These are phyloP conservation scores for Tylopilus felleus DNA, from an alignment of 768 basidiomycete species.

Conservation along the genomic window DNA sequence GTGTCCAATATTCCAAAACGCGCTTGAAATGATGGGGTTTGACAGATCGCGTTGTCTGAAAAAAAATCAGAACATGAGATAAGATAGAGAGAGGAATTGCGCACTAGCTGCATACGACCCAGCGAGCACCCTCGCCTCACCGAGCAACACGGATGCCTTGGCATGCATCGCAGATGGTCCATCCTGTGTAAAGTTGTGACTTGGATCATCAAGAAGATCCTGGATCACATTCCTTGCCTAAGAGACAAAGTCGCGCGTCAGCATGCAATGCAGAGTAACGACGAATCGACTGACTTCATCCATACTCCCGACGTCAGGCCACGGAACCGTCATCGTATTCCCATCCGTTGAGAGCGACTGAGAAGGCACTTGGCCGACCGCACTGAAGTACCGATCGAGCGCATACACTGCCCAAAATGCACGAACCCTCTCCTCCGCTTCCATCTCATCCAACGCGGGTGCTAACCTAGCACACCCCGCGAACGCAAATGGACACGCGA, in stretches of 20 bases:
- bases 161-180: slow-evolving; percentile 18
- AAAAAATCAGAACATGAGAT: neutral
- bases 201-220: slow-evolving; percentile 17
- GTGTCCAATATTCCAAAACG: slow-evolving; percentile 45
- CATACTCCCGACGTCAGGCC: slow-evolving; percentile 33
- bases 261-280: neutral
- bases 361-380: slow-evolving; percentile 23
- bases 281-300: slow-evolving; percentile 9
- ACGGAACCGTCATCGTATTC: slow-evolving; percentile 36
- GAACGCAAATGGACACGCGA: slow-evolving; percentile 6
- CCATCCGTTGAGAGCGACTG: slow-evolving; percentile 25
- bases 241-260: neutral
- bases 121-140: slow-evolving; percentile 30
- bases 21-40: slow-evolving; percentile 40
- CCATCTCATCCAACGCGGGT: slow-evolving; percentile 29
- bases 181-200: slow-evolving; percentile 8
- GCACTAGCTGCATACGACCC: slow-evolving; percentile 30
- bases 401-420: slow-evolving; percentile 39
- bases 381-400: slow-evolving; percentile 33
- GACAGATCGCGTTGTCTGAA: slow-evolving; percentile 41
- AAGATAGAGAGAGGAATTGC: neutral
- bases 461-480: slow-evolving; percentile 25
- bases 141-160: slow-evolving; percentile 34
- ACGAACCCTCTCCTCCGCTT: slow-evolving; percentile 37
- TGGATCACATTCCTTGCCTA: slow-evolving; percentile 14